Conservation (phyloP, 495 filamentous ascomycete genomes). For the Aspergillus indologenus region DNA sequence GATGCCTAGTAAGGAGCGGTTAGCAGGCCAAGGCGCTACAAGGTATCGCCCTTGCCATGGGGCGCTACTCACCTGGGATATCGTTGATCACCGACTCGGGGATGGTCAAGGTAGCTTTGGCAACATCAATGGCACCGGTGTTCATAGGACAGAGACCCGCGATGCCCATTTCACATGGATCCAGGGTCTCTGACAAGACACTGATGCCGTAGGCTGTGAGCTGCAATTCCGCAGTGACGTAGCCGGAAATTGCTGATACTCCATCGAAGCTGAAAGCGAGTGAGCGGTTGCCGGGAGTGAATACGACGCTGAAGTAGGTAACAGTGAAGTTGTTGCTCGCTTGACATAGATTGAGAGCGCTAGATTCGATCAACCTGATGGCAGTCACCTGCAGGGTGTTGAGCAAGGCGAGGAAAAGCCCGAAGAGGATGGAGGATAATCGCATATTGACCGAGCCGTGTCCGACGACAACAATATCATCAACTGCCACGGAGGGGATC, state of each 20-base stretch:
- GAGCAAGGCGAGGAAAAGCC: slow-evolving; percentile 33
- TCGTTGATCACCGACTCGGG: slow-evolving; percentile 2
- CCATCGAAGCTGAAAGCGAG: slow-evolving; percentile 67
- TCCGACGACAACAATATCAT: not conserved
- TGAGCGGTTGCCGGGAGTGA: slow-evolving; percentile 62
- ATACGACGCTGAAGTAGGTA: slow-evolving; percentile 66
- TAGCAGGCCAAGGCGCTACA: not conserved
- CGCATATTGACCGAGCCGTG: slow-evolving; percentile 30
- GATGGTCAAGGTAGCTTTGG: slow-evolving; percentile 27
- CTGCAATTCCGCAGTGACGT: slow-evolving; percentile 65
- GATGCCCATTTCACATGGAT: slow-evolving; percentile 66
- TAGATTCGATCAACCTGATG: slow-evolving; percentile 49
- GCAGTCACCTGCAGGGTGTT: slow-evolving; percentile 18
- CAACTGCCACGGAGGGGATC: slow-evolving; percentile 6
- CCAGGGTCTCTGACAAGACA: slow-evolving; percentile 54
- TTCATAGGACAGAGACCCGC: slow-evolving; percentile 82
- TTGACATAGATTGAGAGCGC: slow-evolving; percentile 66
- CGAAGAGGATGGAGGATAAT: slow-evolving; percentile 38
- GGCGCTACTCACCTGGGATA: slow-evolving; percentile 60
- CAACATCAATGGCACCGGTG: slow-evolving; percentile 56
- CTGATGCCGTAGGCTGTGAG: slow-evolving; percentile 74
- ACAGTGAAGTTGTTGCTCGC: slow-evolving; percentile 63
- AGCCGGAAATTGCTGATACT: slow-evolving; percentile 68
- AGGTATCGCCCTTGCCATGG: not conserved
- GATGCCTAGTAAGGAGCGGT: slow-evolving; percentile 48